Evolutionary conservation across 2,329 filamentous ascomycete species (phyloP), one percentile per base, ranked within the genome.

Genomic region (Pseudogymnoascus sp.): DNA sequence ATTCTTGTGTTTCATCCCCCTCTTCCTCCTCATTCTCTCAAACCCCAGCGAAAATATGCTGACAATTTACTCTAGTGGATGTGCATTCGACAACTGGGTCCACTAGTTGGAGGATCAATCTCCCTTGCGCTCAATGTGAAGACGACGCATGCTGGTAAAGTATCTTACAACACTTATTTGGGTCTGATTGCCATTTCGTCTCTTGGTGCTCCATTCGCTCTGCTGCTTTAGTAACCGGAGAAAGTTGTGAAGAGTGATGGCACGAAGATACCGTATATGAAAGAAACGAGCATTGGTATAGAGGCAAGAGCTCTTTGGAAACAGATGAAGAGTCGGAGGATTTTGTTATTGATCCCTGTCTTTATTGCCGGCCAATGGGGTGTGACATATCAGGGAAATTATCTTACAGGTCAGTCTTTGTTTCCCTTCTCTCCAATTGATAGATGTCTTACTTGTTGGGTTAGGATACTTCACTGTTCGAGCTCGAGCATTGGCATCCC

Each of bases 181-280:
- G 73, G 89, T 21, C 91, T 91, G 69, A 90, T 91, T 63, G 86
- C 84, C 0, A 74, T 91, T 0, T 89, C 91, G 70, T 84, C 84
- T 1, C 67, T 80, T 0, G 87, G 85, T 0, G 86, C 87, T 0
- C 77, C 90, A n/a, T 81, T 85, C 0, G 87, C 81, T 0, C 69
- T 90, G 2, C 72, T 91, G 0, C 73, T 91, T 6, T 89, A 81
- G 40, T 75, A 74, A 1, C 89, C 89, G 0, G 73, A 76, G 0
- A 77, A 84, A 53, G 88, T 91, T 0, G 79, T 90, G 73, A 77
- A 88, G 1, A 82, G 80, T 1, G 87, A 90, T 65, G 87, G 88
- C 0, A 40, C 37, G 37, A 40, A 40, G 37, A 78, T 81, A 5
- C 80, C 79, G 8, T 75, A 81, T 10, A 73, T 75, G 0, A 88